Evolutionary conservation across 306 rosid genomes (phyloP).

Genomic region (Potentilla sterilis): DNA sequence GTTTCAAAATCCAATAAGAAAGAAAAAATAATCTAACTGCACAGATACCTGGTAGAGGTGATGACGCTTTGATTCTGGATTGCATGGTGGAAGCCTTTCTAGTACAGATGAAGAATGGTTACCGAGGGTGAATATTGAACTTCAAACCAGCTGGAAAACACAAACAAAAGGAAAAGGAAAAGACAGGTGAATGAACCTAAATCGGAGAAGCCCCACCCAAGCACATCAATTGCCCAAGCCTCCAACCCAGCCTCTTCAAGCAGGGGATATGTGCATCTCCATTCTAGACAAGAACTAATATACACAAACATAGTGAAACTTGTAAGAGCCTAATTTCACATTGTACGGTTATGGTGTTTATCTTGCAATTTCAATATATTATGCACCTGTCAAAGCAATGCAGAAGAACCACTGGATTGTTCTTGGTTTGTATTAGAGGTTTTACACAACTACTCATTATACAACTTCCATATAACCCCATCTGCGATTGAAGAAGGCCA

Average conservation of each 20-base stretch:
- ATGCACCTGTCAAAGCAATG: slow-evolving; percentile 90
- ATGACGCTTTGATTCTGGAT: slow-evolving; percentile 66
- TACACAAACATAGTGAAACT: slow-evolving; percentile 22
- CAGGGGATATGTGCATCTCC: slow-evolving; percentile 81
- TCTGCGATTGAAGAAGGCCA: slow-evolving; percentile 34
- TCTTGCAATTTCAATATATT: slow-evolving; percentile 12
- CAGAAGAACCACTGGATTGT: slow-evolving; percentile 77
- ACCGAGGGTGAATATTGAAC: not conserved
- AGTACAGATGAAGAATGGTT: slow-evolving; percentile 22
- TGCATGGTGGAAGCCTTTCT: slow-evolving; percentile 79
- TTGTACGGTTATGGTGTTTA: not conserved
- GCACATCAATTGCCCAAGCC: slow-evolving; percentile 93
- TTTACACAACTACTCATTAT: slow-evolving; percentile 91
- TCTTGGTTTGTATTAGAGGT: slow-evolving; percentile 55
- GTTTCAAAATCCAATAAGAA: not conserved
- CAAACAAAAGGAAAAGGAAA: not conserved
- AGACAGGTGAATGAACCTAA: slow-evolving; percentile 53
- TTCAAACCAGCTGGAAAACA: not conserved
- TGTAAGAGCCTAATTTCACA: slow-evolving; percentile 17
- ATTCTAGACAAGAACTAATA: slow-evolving; percentile 90
- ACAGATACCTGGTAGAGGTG: slow-evolving; percentile 79
- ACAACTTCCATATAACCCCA: slow-evolving; percentile 47
- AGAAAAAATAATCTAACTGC: slow-evolving; percentile 2
- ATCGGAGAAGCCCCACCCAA: slow-evolving; percentile 98
- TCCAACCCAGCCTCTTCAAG: slow-evolving; percentile 84